phyloP scores from a whole-genome alignment of 2,329 filamentous ascomycete species.

The Ascochyta rabiei region DNA sequence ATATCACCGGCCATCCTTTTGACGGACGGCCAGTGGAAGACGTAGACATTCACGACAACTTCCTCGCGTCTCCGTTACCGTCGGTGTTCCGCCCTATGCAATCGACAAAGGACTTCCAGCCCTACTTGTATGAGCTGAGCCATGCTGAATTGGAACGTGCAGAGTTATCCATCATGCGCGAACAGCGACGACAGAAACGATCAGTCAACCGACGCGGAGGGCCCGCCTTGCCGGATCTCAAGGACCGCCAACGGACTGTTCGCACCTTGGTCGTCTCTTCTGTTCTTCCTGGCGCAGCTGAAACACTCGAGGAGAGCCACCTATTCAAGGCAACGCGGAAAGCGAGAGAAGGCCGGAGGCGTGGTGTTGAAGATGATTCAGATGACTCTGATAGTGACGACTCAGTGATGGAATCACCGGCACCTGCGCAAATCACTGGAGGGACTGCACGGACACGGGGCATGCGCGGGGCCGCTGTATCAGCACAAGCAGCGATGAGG shows the following conservation, averaged over 20 bases:
- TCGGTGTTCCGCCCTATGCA: conserved; percentile 89
- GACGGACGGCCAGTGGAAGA: conserved; percentile 94
- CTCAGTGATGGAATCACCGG: conserved; percentile 84
- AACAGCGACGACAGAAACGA: conserved; percentile 92
- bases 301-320: conserved; percentile 80
- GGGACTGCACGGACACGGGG: conserved; percentile 86
- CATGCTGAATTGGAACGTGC: conserved; percentile 89
- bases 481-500: conserved; percentile 84
- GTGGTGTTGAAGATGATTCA: conserved; percentile 72
- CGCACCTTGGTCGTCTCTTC: conserved; percentile 91
- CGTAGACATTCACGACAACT: conserved; percentile 81
- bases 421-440: conserved; percentile 67
- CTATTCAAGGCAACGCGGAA: conserved; percentile 72
- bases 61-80: conserved; percentile 82
- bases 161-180: conserved; percentile 89
- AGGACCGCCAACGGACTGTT: conserved; percentile 91
- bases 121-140: conserved; percentile 91
- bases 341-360: conserved; percentile 60
- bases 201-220: conserved; percentile 93
- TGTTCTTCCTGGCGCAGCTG: conserved; percentile 85
- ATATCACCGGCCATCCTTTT: conserved; percentile 91
- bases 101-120: conserved; percentile 90
- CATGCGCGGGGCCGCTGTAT: conserved; percentile 86
- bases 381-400: conserved; percentile 94
- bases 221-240: conserved; percentile 91